A percentile compares a stretch with the other conserved stretches of the same genome.
Evolutionary conservation across 805 yeast species (phyloP).

Genomic region (Cyberlindnera maclurae): DNA sequence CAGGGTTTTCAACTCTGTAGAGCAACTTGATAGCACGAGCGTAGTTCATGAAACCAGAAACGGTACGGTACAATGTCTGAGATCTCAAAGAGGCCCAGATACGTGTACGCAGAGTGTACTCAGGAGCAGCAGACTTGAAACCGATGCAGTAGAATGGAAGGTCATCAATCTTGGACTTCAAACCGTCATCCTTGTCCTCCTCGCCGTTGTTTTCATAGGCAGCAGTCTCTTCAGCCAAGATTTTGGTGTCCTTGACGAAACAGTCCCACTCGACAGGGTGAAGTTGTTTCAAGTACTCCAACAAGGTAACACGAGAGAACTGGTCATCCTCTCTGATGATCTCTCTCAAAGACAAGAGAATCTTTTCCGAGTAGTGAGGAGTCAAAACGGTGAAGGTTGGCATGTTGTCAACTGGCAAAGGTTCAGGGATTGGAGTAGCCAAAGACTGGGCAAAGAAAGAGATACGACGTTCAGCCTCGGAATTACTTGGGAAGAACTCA

Average conservation of each 20-base stretch:
- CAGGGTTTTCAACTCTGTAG: conserved; percentile 92
- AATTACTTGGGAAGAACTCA: conserved; percentile 93
- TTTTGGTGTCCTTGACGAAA: conserved; percentile 92
- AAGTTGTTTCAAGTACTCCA: conserved; percentile 90
- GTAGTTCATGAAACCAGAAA: conserved; percentile 97
- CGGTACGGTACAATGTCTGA: conserved; percentile 94
- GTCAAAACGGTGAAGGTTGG: conserved; percentile 96
- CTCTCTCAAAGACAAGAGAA: conserved; percentile 85
- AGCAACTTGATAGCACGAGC: conserved; percentile 91
- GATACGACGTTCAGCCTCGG: conserved; percentile 99
- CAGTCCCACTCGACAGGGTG: conserved; percentile 98
- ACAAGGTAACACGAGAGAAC: conserved; percentile 86
- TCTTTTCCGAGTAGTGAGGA: conserved; percentile 96
- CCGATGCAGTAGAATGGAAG: conserved; percentile 94
- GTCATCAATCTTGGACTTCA: conserved; percentile 83
- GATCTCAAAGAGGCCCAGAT: conserved; percentile 98
- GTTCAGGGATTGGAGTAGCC: conserved; percentile 98
- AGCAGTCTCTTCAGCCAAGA: conserved; percentile 90
- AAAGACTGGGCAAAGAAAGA: conserved; percentile 98
- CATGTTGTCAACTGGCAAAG: conserved; percentile 98
- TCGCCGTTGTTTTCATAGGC: conserved; percentile 46
- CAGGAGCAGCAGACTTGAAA: conserved; percentile 96
- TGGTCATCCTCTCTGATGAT: conserved; percentile 96
- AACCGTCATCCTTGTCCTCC: conserved; percentile 52
- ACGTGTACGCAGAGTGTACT: conserved; percentile 90